phyloP scores from a whole-genome alignment of 345 rosid species.

The Linum usitatissimum region DNA sequence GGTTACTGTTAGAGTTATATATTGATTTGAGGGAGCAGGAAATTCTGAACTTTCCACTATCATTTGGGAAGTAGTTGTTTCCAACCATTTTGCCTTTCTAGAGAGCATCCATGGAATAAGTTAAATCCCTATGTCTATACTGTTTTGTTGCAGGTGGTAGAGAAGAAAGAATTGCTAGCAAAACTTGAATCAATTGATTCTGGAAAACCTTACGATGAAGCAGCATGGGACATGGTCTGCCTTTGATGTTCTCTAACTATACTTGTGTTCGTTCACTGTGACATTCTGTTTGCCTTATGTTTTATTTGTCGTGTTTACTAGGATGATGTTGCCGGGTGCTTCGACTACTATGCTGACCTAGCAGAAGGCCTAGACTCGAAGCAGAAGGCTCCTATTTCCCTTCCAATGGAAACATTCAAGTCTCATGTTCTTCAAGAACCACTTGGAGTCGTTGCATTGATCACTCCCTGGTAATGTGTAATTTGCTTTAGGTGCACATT shows the following conservation, averaged over 20 bases:
- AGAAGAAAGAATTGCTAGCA: constrained; percentile 66
- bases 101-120: no score
- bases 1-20: no score
- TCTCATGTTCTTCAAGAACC: constrained; percentile 72
- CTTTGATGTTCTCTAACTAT: background rate
- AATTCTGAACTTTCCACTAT: no score
- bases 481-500: no score
- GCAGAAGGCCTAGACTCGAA: constrained; percentile 92
- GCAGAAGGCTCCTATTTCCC: constrained; percentile 73
- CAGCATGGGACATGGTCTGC: constrained; percentile 82
- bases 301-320: constrained; percentile 28
- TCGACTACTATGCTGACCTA: constrained; percentile 88
- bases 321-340: constrained; percentile 98
- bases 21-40: no score
- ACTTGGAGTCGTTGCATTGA: constrained; percentile 86
- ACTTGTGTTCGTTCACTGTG: background rate
- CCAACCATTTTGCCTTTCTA: no score
- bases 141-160: constrained; percentile 47
- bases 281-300: constrained; percentile 5
- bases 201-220: constrained; percentile 93
- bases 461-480: constrained; percentile 75
- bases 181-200: constrained; percentile 81
- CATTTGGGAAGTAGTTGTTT: no score
- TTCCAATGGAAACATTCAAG: constrained; percentile 80
- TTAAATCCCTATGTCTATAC: background rate